A percentile compares a stretch with the other conserved stretches of the same genome.
These are phyloP conservation scores for Aurinia saxatilis DNA, from an alignment of 345 rosid genomes.

Conservation along the genomic window DNA sequence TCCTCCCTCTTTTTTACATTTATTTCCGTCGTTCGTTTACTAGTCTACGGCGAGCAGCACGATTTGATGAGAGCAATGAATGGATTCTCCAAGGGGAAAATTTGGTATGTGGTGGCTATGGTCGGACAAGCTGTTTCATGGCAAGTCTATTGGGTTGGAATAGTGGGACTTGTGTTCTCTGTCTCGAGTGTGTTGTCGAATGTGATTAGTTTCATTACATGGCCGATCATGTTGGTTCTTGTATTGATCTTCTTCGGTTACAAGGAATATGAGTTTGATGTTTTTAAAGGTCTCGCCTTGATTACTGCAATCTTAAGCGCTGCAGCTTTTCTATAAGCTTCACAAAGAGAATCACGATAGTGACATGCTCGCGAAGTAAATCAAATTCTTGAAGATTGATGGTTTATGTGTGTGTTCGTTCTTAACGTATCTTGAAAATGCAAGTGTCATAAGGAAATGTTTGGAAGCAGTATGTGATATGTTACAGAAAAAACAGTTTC, in stretches of 20 bases:
- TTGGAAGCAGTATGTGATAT: too few species aligned
- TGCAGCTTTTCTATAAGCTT: background rate
- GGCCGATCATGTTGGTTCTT: too few species aligned
- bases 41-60: background rate
- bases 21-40: background rate
- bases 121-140: background rate
- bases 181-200: background rate
- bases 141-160: constrained; percentile 3
- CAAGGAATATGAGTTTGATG: background rate
- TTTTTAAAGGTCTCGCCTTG: background rate
- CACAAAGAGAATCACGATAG: background rate
- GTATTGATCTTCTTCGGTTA: too few species aligned
- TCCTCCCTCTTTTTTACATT: background rate
- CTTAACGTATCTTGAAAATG: too few species aligned
- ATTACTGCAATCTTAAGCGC: background rate
- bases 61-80: background rate
- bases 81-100: background rate
- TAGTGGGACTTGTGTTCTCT: background rate
- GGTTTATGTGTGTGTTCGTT: too few species aligned
- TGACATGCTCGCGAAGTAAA: background rate
- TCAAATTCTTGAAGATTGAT: background rate
- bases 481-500: too few species aligned
- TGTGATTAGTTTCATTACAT: too few species aligned
- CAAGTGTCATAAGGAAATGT: too few species aligned
- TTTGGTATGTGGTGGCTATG: background rate